These are phyloP conservation scores for Penicillium sp. DNA, from an alignment of 2,329 filamentous ascomycete genomes.

Conservation along the genomic window DNA sequence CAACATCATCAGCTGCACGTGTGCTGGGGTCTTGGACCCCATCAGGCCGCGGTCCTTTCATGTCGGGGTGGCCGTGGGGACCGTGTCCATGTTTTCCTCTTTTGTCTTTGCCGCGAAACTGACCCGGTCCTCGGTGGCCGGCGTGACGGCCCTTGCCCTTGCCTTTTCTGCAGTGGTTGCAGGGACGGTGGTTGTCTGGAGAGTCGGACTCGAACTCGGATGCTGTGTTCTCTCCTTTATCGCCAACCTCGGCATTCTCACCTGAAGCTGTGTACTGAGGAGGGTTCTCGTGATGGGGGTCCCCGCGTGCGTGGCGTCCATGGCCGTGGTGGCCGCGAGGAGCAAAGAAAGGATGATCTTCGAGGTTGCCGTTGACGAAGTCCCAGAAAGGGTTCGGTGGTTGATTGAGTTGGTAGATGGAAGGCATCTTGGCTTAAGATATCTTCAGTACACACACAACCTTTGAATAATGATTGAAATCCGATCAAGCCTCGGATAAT, in stretches of 20 bases:
- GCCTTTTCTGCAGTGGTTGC: slow-evolving; percentile 23
- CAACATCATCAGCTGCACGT: neutral
- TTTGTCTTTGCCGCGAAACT: too few relatives aligned
- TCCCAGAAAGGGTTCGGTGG: slow-evolving; percentile 57
- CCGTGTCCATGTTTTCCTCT: neutral
- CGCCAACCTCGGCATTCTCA: slow-evolving; percentile 4
- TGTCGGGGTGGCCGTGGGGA: slow-evolving; percentile 5
- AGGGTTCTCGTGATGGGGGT: slow-evolving; percentile 32
- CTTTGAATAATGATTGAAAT: neutral
- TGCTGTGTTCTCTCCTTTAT: slow-evolving; percentile 5
- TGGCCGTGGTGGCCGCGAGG: slow-evolving; percentile 30
- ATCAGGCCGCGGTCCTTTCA: neutral
- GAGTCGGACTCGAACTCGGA: slow-evolving; percentile 13
- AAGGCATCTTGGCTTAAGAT: slow-evolving; percentile 49
- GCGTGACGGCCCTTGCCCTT: slow-evolving; percentile 5
- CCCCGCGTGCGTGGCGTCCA: slow-evolving; percentile 20
- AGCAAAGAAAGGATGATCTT: slow-evolving; percentile 51
- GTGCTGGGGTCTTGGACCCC: neutral
- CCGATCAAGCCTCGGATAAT: neutral
- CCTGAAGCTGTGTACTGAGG: neutral
- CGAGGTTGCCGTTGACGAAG: slow-evolving; percentile 51
- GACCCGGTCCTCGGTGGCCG: too few relatives aligned
- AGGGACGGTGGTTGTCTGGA: slow-evolving; percentile 17
- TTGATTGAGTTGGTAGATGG: slow-evolving; percentile 55
- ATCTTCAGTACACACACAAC: neutral